These are phyloP conservation scores for Xylariaceae sp. DNA, from an alignment of 2,329 filamentous ascomycete species.

Conservation along the genomic window DNA sequence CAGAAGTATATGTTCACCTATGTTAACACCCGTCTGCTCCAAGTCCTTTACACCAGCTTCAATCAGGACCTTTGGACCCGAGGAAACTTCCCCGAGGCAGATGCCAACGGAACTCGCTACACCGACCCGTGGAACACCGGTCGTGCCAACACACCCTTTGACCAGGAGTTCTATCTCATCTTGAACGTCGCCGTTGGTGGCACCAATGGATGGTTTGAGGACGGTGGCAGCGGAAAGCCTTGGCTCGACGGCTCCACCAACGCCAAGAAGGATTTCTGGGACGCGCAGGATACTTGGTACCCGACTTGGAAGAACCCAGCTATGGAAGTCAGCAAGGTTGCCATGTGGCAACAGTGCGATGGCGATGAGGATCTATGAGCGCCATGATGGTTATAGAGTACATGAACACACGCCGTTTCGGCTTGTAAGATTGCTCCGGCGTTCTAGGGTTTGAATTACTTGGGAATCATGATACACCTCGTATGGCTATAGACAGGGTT, in stretches of 20 bases:
- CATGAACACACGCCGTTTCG: too few relatives aligned
- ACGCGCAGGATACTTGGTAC: slow-evolving; percentile 59
- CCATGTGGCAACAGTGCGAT: slow-evolving; percentile 68
- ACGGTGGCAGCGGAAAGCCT: slow-evolving; percentile 68
- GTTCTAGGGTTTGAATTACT: too few relatives aligned
- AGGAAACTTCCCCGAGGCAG: slow-evolving; percentile 62
- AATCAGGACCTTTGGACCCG: slow-evolving; percentile 63
- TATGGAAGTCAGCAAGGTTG: slow-evolving; percentile 66
- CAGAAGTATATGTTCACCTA: slow-evolving; percentile 87
- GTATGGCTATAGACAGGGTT: too few relatives aligned
- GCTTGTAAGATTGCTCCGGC: too few relatives aligned
- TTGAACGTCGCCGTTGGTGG: slow-evolving; percentile 72
- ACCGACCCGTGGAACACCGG: slow-evolving; percentile 63
- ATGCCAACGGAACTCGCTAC: slow-evolving; percentile 62
- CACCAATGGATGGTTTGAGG: slow-evolving; percentile 80
- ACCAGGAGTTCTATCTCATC: slow-evolving; percentile 72
- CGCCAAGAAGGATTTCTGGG: slow-evolving; percentile 75
- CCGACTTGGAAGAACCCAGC: slow-evolving; percentile 68
- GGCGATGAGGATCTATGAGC: slow-evolving; percentile 50
- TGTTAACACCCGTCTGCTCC: slow-evolving; percentile 73
- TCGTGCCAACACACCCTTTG: slow-evolving; percentile 65
- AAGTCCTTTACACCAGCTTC: slow-evolving; percentile 77
- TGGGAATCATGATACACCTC: too few relatives aligned
- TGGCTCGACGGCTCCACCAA: slow-evolving; percentile 68
- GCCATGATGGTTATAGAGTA: not conserved